A percentile compares a stretch with the other conserved stretches of the same genome.
Conservation (phyloP, 2,329 filamentous ascomycete species). For the Teratosphaeria nubilosa region DNA sequence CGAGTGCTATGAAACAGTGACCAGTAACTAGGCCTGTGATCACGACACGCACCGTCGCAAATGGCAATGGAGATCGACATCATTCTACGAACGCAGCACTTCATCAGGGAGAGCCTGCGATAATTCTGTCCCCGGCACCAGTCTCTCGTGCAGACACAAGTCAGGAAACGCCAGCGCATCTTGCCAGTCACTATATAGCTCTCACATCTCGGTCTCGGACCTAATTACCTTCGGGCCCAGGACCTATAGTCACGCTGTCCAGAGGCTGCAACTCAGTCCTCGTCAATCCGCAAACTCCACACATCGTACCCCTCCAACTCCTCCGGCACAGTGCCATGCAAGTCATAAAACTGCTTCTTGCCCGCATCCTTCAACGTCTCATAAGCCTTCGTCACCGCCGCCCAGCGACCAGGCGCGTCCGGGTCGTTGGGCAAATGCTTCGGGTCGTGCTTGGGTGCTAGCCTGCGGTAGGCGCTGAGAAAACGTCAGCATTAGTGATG, state of each 20-base stretch:
- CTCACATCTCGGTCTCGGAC: no score
- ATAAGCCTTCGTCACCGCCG: slow-evolving; percentile 14
- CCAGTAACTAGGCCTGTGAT: background rate
- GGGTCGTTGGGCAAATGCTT: slow-evolving; percentile 13
- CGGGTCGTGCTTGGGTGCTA: slow-evolving; percentile 14
- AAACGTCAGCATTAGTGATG: slow-evolving; percentile 2
- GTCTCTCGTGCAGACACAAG: no score
- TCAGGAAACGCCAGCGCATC: no score
- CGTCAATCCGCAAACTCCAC: slow-evolving; percentile 4
- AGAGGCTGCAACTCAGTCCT: background rate
- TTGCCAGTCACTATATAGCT: no score
- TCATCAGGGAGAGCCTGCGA: no score
- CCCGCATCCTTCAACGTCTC: slow-evolving; percentile 12
- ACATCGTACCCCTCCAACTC: slow-evolving; percentile 10
- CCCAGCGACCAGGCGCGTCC: slow-evolving; percentile 15
- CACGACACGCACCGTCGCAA: background rate
- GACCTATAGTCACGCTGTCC: no score
- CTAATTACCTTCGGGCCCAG: no score
- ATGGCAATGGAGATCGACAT: no score
- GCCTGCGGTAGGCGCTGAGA: slow-evolving; percentile 4
- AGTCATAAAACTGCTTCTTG: slow-evolving; percentile 12
- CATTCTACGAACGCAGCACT: background rate
- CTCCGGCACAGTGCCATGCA: slow-evolving; percentile 7
- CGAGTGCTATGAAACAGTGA: background rate
- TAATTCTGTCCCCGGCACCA: no score